phyloP scores from a whole-genome alignment of 768 basidiomycete species.

The Pleurotus platypus region DNA sequence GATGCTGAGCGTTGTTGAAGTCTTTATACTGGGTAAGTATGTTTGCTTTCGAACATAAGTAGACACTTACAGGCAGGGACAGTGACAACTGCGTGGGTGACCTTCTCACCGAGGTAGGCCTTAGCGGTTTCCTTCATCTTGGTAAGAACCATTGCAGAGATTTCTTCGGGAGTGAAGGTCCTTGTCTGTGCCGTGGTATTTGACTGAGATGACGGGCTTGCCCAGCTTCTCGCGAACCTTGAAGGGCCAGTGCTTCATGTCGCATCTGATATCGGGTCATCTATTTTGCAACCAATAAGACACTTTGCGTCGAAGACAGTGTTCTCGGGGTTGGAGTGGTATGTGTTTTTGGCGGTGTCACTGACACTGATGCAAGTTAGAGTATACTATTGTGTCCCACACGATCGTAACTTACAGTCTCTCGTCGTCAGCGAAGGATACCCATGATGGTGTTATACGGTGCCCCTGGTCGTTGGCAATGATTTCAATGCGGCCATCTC shows the following conservation, averaged over 20 bases:
- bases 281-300: slow-evolving; percentile 83
- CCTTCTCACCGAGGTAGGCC: slow-evolving; percentile 95
- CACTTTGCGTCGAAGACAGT: slow-evolving; percentile 97
- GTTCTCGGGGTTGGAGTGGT: slow-evolving; percentile 86
- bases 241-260: slow-evolving; percentile 93
- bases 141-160: slow-evolving; percentile 89
- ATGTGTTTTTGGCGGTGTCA: slow-evolving; percentile 95
- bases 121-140: slow-evolving; percentile 99
- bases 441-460: slow-evolving; percentile 89
- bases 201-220: slow-evolving; percentile 76
- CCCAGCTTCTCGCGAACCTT: slow-evolving; percentile 72
- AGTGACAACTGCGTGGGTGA: slow-evolving; percentile 96
- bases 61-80: slow-evolving; percentile 82
- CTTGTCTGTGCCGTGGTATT: slow-evolving; percentile 74
- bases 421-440: slow-evolving; percentile 76
- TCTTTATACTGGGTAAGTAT: slow-evolving; percentile 34
- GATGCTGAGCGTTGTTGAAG: slow-evolving; percentile 99
- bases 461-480: slow-evolving; percentile 89
- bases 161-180: slow-evolving; percentile 91
- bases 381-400: too few relatives aligned
- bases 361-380: slow-evolving; percentile 54
- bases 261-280: slow-evolving; percentile 78
- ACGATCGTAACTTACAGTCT: slow-evolving; percentile 43
- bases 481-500: slow-evolving; percentile 82
- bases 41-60: neutral